phyloP scores from a whole-genome alignment of 306 rosid species.

The Ochetophila trinervis region DNA sequence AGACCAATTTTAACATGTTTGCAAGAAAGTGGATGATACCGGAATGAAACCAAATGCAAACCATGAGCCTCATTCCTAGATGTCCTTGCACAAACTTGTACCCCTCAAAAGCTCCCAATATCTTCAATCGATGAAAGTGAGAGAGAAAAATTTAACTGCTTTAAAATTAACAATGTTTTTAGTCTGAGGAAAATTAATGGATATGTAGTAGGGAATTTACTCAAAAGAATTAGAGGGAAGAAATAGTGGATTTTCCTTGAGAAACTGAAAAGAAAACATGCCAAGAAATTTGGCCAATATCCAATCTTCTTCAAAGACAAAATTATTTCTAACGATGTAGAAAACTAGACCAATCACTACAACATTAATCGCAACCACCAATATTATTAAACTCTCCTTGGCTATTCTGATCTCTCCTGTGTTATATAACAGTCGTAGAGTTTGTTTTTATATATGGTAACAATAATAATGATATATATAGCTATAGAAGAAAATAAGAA shows the following conservation, averaged over 20 bases:
- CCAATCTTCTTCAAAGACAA: slow-evolving; percentile 20
- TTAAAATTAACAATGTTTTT: too few species aligned
- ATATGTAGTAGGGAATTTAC: slow-evolving; percentile 17
- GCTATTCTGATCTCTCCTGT: too few species aligned
- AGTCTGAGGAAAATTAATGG: background rate
- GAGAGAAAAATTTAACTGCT: too few species aligned
- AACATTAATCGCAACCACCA: slow-evolving; percentile 36
- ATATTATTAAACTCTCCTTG: slow-evolving; percentile 34
- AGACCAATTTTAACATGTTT: slow-evolving; percentile 38
- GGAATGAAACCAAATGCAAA: slow-evolving; percentile 40
- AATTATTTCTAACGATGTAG: slow-evolving; percentile 26
- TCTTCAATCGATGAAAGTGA: slow-evolving; percentile 28
- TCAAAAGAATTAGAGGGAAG: slow-evolving; percentile 30
- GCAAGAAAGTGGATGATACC: slow-evolving; percentile 39
- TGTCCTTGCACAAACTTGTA: slow-evolving; percentile 26
- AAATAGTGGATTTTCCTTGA: slow-evolving; percentile 38
- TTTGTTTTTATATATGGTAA: too few species aligned
- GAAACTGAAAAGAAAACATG: slow-evolving; percentile 34
- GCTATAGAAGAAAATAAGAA: too few species aligned
- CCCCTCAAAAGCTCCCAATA: slow-evolving; percentile 40
- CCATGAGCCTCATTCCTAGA: slow-evolving; percentile 36
- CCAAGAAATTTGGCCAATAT: slow-evolving; percentile 29
- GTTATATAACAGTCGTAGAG: too few species aligned
- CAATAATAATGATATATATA: too few species aligned
- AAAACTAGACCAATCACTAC: slow-evolving; percentile 27